Conservation (phyloP, 1,284 basidiomycete species). For the Naganishia albida region DNA sequence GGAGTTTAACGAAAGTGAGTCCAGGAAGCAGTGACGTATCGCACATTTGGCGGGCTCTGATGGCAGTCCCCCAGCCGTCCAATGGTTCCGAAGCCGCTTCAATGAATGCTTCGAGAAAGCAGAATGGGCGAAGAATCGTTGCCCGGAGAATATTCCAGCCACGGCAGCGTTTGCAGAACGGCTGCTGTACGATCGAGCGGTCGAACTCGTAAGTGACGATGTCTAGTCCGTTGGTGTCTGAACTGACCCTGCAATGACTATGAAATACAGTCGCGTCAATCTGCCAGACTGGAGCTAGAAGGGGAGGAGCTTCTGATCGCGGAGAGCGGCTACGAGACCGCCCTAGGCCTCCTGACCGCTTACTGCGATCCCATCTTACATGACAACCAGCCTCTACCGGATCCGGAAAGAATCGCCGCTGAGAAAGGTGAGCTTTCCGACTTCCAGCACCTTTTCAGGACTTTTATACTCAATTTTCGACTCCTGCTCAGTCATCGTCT, state of each 20-base stretch:
- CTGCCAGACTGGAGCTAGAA: conserved; percentile 85
- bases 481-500: conserved; percentile 37
- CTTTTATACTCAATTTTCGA: conserved; percentile 12
- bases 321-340: conserved; percentile 90
- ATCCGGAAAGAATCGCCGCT: conserved; percentile 78
- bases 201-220: conserved; percentile 57
- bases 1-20: conserved; percentile 60
- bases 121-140: conserved; percentile 58
- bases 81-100: conserved; percentile 61
- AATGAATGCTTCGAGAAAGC: conserved; percentile 63
- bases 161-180: conserved; percentile 56
- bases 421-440: conserved; percentile 66
- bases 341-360: conserved; percentile 86
- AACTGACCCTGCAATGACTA: conserved; percentile 57
- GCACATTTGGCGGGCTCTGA: not conserved
- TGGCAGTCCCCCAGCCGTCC: conserved; percentile 53
- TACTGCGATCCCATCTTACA: conserved; percentile 87
- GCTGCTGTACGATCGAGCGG: conserved; percentile 60
- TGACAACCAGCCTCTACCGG: conserved; percentile 75
- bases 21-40: not conserved
- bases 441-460: not conserved
- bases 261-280: conserved; percentile 78
- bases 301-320: conserved; percentile 75
- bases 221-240: conserved; percentile 60
- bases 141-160: conserved; percentile 57